phyloP scores from a whole-genome alignment of 2,329 filamentous ascomycete species.

The Penicillium sp. region DNA sequence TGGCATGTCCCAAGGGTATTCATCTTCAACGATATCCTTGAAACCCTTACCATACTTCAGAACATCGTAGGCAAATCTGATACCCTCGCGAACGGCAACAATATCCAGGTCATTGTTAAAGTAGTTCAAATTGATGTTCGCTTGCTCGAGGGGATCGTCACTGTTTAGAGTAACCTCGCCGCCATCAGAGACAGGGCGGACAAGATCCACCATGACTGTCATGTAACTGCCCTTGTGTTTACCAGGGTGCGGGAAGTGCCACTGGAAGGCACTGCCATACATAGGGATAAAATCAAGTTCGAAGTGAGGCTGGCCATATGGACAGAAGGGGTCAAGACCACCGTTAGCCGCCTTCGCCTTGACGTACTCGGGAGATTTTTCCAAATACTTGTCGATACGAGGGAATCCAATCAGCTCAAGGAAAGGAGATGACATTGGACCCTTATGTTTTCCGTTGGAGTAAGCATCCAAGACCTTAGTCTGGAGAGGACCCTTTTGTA shows the following conservation, averaged over 20 bases:
- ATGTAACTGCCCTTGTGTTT: neutral
- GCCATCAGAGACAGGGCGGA: conserved; percentile 52
- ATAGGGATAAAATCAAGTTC: conserved; percentile 66
- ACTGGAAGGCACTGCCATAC: conserved; percentile 59
- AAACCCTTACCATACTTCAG: conserved; percentile 61
- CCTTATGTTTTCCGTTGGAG: conserved; percentile 47
- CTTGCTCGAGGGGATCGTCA: neutral
- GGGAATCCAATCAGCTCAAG: conserved; percentile 49
- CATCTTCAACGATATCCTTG: conserved; percentile 44
- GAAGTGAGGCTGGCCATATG: conserved; percentile 63
- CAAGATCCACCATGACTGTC: conserved; percentile 57
- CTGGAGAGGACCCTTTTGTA: conserved; percentile 41
- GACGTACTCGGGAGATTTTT: conserved; percentile 54
- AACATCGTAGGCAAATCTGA: conserved; percentile 61
- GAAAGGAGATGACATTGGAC: conserved; percentile 46
- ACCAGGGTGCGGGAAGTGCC: conserved; percentile 44
- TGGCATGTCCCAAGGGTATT: conserved; percentile 67
- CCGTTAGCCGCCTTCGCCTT: conserved; percentile 47
- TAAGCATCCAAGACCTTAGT: conserved; percentile 36
- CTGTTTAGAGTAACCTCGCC: conserved; percentile 25
- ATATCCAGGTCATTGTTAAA: conserved; percentile 46
- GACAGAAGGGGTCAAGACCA: conserved; percentile 58
- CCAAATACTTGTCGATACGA: conserved; percentile 60
- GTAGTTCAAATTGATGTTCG: neutral
- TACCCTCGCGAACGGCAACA: conserved; percentile 63